Percentiles rank a stretch among this genome's conserved stretches.
Evolutionary conservation across 345 rosid species (phyloP).

Genomic region (Adansonia digitata): DNA sequence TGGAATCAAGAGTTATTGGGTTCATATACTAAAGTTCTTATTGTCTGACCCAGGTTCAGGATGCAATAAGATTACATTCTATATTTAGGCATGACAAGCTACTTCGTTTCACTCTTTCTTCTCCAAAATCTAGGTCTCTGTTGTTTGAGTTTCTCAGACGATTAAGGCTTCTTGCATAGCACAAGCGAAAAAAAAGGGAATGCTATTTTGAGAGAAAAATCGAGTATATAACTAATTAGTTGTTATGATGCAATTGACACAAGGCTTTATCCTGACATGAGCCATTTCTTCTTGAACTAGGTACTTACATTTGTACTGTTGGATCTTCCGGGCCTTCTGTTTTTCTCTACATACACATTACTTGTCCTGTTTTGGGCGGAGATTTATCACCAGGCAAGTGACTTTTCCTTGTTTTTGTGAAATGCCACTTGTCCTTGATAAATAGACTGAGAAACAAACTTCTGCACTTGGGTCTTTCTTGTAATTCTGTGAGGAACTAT

Average conservation of each 20-base stretch:
- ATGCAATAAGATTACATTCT: background rate
- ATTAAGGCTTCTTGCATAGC: background rate
- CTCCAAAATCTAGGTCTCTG: background rate
- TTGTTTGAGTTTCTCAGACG: background rate
- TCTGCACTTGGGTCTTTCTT: background rate
- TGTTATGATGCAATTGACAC: background rate
- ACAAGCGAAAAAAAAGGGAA: background rate
- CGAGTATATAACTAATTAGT: background rate
- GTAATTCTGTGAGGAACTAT: conserved; percentile 3
- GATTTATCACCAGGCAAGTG: conserved; percentile 95
- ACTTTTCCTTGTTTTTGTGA: background rate
- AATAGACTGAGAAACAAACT: background rate
- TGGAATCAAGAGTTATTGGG: background rate
- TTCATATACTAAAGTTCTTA: background rate
- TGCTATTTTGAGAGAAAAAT: background rate
- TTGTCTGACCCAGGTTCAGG: no score
- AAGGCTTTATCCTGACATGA: conserved; percentile 7
- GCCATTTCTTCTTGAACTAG: conserved; percentile 37
- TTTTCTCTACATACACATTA: conserved; percentile 89
- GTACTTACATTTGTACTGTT: conserved; percentile 55
- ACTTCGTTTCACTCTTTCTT: background rate
- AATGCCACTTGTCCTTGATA: conserved; percentile 5
- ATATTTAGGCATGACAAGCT: background rate
- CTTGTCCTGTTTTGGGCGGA: conserved; percentile 99
- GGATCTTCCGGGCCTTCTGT: conserved; percentile 86